Evolutionary conservation across 169 alveolate species (phyloP).

Genomic region (Plasmodium ovale): DNA sequence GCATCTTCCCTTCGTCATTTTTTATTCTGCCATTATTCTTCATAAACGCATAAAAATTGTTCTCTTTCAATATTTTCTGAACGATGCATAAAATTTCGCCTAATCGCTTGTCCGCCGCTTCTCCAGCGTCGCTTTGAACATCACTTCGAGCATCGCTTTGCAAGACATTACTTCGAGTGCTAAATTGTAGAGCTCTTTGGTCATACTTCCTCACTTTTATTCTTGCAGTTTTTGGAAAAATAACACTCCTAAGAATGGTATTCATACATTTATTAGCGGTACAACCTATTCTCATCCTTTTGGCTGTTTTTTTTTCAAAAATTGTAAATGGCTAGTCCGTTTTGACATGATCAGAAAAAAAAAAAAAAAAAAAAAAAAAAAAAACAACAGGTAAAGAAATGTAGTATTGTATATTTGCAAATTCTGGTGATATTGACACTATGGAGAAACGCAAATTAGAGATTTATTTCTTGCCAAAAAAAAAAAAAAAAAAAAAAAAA

Average conservation of each 20-base stretch:
- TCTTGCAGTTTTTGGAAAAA: not conserved
- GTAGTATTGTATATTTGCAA: too few species aligned
- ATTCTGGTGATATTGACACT: too few species aligned
- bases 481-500: too few species aligned
- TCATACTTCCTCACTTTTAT: not conserved
- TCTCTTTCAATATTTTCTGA: slow-evolving; percentile 31
- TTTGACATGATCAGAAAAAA: not conserved
- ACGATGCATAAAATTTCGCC: slow-evolving; percentile 17
- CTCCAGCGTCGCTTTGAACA: too few species aligned
- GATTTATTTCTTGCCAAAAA: too few species aligned
- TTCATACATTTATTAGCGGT: not conserved
- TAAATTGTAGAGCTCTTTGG: not conserved
- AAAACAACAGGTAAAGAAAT: not conserved
- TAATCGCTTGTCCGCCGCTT: not conserved
- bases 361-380: not conserved
- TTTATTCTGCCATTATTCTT: slow-evolving; percentile 11
- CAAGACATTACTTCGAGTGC: too few species aligned
- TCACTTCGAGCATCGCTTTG: too few species aligned
- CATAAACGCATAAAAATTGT: slow-evolving; percentile 31
- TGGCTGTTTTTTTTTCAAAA: not conserved
- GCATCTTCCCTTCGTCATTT: slow-evolving; percentile 2
- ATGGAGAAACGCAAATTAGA: too few species aligned
- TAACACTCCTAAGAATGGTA: not conserved
- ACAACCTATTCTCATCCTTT: not conserved
- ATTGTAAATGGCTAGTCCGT: not conserved